Evolutionary conservation across 2,329 filamentous ascomycete species (phyloP).

Genomic region (Colletotrichum sp.): DNA sequence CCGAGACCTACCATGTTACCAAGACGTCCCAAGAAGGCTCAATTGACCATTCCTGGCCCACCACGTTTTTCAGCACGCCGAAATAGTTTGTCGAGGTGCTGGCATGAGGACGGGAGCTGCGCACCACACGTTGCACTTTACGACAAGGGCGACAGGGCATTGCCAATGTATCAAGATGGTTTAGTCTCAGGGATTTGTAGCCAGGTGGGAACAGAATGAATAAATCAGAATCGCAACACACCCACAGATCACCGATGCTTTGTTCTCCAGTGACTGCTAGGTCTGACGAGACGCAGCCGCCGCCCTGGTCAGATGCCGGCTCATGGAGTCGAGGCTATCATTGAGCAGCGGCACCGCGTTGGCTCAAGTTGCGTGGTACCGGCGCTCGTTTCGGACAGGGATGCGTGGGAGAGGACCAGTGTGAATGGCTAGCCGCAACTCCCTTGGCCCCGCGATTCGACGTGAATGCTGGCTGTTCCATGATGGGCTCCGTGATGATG

Average conservation of each 20-base stretch:
- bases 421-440: conserved; percentile 87
- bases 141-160: too few species aligned
- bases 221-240: not conserved
- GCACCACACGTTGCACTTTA: too few species aligned
- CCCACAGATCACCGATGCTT: not conserved
- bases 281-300: not conserved
- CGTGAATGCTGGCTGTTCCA: not conserved
- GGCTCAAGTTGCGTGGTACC: conserved; percentile 86
- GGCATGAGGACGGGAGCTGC: too few species aligned
- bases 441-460: conserved; percentile 59
- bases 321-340: conserved; percentile 83
- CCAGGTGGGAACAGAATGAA: not conserved
- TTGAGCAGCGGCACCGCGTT: conserved; percentile 91
- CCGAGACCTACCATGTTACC: conserved; percentile 35
- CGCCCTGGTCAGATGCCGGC: conserved; percentile 79
- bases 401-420: conserved; percentile 78
- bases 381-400: conserved; percentile 77
- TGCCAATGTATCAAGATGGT: too few species aligned
- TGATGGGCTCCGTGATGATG: not conserved
- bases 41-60: too few species aligned
- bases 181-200: not conserved
- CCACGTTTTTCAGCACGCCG: too few species aligned
- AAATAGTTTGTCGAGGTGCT: too few species aligned
- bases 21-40: not conserved
- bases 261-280: not conserved